Percentiles rank a stretch among this genome's conserved stretches.
Conservation (phyloP, 2,329 filamentous ascomycete genomes). For the Scedosporium boydii region DNA sequence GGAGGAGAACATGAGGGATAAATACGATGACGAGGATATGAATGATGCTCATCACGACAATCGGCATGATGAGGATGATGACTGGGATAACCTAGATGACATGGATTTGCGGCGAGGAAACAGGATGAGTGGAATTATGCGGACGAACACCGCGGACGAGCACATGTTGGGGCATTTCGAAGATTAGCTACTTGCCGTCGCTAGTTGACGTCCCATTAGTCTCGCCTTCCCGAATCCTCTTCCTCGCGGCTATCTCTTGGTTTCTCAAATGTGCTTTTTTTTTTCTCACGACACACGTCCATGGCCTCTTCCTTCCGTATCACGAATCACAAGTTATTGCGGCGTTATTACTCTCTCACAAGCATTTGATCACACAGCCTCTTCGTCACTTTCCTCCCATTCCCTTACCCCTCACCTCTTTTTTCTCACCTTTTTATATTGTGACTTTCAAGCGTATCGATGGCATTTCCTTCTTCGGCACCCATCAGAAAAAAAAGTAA, state of each 20-base stretch:
- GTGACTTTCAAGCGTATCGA: too few species aligned
- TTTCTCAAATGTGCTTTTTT: not conserved
- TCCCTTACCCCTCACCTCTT: too few species aligned
- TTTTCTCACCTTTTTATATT: too few species aligned
- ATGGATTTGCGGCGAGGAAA: slow-evolving; percentile 41
- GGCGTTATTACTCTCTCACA: too few species aligned
- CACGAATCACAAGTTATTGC: not conserved
- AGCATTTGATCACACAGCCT: too few species aligned
- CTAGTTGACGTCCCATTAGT: not conserved
- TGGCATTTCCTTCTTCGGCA: too few species aligned
- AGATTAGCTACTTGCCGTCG: slow-evolving; percentile 26
- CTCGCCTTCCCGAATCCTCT: not conserved
- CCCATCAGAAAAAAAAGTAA: too few species aligned
- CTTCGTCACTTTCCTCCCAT: too few species aligned
- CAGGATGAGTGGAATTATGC: slow-evolving; percentile 56
- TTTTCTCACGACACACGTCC: not conserved
- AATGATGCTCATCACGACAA: slow-evolving; percentile 36
- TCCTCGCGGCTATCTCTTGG: not conserved
- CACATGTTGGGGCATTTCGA: slow-evolving; percentile 59
- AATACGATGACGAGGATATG: slow-evolving; percentile 49
- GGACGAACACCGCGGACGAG: slow-evolving; percentile 47
- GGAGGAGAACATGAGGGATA: slow-evolving; percentile 67
- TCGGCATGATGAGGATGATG: slow-evolving; percentile 20
- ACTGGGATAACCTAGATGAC: slow-evolving; percentile 51
- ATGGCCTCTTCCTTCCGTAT: not conserved